These are phyloP conservation scores for Halocafeteria seosinensis DNA, from an alignment of 108 stramenopile species.

Conservation along the genomic window DNA sequence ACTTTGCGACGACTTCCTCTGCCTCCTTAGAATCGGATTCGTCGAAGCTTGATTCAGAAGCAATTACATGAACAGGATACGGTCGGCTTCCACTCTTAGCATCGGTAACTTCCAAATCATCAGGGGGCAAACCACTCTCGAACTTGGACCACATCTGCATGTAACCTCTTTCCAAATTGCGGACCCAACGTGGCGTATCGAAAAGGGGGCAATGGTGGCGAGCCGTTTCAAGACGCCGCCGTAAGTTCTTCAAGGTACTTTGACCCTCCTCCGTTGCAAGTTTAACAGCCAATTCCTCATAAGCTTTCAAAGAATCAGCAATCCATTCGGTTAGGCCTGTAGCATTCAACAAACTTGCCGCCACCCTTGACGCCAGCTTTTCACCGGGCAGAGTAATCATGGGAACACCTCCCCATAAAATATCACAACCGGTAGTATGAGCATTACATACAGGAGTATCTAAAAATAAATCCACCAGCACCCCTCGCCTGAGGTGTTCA, in stretches of 20 bases:
- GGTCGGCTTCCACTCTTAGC: too few species aligned
- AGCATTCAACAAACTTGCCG: constrained; percentile 42
- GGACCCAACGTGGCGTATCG: constrained; percentile 22
- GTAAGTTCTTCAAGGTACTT: background rate
- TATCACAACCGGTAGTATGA: constrained; percentile 60
- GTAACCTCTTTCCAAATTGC: constrained; percentile 19
- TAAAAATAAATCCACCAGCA: constrained; percentile 55
- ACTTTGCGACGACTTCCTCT: too few species aligned
- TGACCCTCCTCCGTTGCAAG: too few species aligned
- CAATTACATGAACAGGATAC: too few species aligned
- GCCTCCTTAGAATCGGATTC: too few species aligned
- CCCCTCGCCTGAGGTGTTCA: constrained; percentile 52
- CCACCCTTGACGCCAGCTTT: constrained; percentile 58
- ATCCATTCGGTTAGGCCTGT: constrained; percentile 40
- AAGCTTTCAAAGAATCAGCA: constrained; percentile 26
- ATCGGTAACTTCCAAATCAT: background rate
- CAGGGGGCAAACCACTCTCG: background rate
- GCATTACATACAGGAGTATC: constrained; percentile 69
- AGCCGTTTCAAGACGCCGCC: constrained; percentile 12
- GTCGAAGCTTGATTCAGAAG: too few species aligned
- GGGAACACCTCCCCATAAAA: constrained; percentile 51
- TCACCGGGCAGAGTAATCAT: constrained; percentile 52
- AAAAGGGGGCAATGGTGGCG: constrained; percentile 14
- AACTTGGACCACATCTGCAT: background rate
- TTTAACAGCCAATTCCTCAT: constrained; percentile 47